These are phyloP conservation scores for Aspergillus sp. DNA, from an alignment of 2,329 filamentous ascomycete species.

Conservation along the genomic window DNA sequence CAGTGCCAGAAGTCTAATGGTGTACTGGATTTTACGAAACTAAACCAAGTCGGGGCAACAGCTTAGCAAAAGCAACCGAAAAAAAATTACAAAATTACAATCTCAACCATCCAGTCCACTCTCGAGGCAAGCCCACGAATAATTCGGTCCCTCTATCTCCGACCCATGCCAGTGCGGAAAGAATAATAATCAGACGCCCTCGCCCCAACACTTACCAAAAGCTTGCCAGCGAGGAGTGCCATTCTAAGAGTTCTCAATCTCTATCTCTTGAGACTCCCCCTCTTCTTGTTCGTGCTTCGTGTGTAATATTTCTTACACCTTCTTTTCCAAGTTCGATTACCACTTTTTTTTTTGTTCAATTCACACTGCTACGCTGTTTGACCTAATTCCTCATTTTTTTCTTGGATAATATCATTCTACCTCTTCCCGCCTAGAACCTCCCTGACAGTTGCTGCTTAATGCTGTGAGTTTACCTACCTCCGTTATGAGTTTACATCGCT, in stretches of 20 bases:
- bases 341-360: constrained; percentile 4
- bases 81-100: constrained; percentile 14
- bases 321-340: constrained; percentile 13
- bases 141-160: constrained; percentile 6
- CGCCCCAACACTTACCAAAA: constrained; percentile 32
- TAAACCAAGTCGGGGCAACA: neutral
- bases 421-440: neutral
- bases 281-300: constrained; percentile 24
- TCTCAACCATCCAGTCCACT: constrained; percentile 13
- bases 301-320: constrained; percentile 20
- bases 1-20: neutral
- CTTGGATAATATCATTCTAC: neutral
- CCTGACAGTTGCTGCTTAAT: constrained; percentile 2
- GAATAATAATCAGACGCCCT: constrained; percentile 19
- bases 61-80: neutral
- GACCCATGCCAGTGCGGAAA: constrained; percentile 10
- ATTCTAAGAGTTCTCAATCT: constrained; percentile 9
- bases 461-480: constrained; percentile 1
- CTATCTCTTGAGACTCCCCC: constrained; percentile 13
- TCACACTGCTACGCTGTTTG: constrained; percentile 5
- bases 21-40: neutral
- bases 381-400: constrained; percentile 4
- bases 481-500: neutral
- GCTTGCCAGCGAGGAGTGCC: constrained; percentile 11
- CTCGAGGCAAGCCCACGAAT: constrained; percentile 3